Conservation (phyloP, 257 asterid genomes). For the Vinca minor region DNA sequence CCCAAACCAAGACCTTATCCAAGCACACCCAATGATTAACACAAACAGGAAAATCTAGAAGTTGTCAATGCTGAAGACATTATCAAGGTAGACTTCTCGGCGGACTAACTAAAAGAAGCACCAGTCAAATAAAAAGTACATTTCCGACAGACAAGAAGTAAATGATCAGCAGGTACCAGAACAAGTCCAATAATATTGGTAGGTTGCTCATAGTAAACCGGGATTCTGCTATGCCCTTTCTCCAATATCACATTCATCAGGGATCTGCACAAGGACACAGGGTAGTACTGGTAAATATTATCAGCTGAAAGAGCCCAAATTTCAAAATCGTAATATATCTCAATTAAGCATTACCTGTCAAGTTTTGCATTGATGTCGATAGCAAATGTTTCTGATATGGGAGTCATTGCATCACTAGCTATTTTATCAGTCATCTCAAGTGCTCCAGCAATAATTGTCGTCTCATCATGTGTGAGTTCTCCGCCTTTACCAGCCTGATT, state of each 20-base stretch:
- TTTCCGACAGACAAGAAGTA: background rate
- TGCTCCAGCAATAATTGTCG: conserved; percentile 96
- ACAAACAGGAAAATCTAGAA: background rate
- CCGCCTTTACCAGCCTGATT: conserved; percentile 99
- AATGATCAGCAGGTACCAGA: conserved; percentile 25
- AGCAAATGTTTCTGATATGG: conserved; percentile 65
- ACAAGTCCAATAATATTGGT: conserved; percentile 43
- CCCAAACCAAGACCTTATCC: too few species aligned
- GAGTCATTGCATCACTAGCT: conserved; percentile 93
- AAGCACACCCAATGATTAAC: too few species aligned
- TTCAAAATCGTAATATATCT: too few species aligned
- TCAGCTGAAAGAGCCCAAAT: conserved; percentile 10
- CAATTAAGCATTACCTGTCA: conserved; percentile 44
- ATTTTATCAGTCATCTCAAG: conserved; percentile 82
- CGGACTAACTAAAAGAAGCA: background rate
- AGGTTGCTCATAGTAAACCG: conserved; percentile 45
- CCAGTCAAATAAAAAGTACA: background rate
- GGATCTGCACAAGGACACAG: conserved; percentile 32
- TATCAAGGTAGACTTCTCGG: background rate
- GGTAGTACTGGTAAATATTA: conserved; percentile 6
- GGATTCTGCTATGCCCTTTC: conserved; percentile 56
- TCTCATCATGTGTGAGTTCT: conserved; percentile 97
- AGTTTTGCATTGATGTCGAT: conserved; percentile 80
- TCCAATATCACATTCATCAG: conserved; percentile 42
- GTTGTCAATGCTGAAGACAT: background rate